A percentile compares a stretch with the other conserved stretches of the same genome.
Conservation (phyloP, 441 rosid genomes). For the Erodium moschatum region DNA sequence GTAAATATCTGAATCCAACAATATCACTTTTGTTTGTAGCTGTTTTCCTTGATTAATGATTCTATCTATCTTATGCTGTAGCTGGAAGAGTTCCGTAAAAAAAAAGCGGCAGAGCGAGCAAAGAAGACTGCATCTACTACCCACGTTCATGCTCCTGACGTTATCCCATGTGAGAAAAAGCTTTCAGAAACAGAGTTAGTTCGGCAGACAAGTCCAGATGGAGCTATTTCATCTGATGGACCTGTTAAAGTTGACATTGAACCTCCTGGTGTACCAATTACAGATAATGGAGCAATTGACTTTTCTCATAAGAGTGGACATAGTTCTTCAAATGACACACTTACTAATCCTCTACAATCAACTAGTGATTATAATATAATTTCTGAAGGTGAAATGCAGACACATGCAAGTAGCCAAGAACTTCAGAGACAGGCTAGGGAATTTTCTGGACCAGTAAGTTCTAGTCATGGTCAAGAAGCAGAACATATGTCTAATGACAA, state of each 20-base stretch:
- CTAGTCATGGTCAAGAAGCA: slow-evolving; percentile 27
- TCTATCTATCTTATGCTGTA: slow-evolving; percentile 20
- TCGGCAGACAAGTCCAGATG: slow-evolving; percentile 39
- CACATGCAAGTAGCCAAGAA: slow-evolving; percentile 26
- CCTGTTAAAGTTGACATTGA: slow-evolving; percentile 25
- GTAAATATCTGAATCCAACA: background rate
- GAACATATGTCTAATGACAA: slow-evolving; percentile 30
- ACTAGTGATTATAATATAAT: slow-evolving; percentile 28
- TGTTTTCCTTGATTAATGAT: background rate
- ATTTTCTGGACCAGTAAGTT: slow-evolving; percentile 26
- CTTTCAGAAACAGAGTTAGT: slow-evolving; percentile 31
- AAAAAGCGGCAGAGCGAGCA: slow-evolving; percentile 79
- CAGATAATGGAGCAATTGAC: slow-evolving; percentile 17
- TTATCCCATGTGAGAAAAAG: slow-evolving; percentile 26
- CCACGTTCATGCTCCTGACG: slow-evolving; percentile 34
- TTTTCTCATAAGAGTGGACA: slow-evolving; percentile 26
- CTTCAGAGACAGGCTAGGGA: slow-evolving; percentile 26
- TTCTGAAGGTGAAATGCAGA: slow-evolving; percentile 21
- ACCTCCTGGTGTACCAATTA: slow-evolving; percentile 1
- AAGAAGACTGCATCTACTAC: slow-evolving; percentile 44
- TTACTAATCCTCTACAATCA: slow-evolving; percentile 21
- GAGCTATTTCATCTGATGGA: slow-evolving; percentile 44
- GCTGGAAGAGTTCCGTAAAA: slow-evolving; percentile 96
- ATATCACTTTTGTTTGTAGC: background rate
- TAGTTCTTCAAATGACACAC: slow-evolving; percentile 25